Evolutionary conservation across 2,329 filamentous ascomycete species (phyloP), one percentile per base, ranked within the genome.

Genomic region (Fusarium buharicum): DNA sequence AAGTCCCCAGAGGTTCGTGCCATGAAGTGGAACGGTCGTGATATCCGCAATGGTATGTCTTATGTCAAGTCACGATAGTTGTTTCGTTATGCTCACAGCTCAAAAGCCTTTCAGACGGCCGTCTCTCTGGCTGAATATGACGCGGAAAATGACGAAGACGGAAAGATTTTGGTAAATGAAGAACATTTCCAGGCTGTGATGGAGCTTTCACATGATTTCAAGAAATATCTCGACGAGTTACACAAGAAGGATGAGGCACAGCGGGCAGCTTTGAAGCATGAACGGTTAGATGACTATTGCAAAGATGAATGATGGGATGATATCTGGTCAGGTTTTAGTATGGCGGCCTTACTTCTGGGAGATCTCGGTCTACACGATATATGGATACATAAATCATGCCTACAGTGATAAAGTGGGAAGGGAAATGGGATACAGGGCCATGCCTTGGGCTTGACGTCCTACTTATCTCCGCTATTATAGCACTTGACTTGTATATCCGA

Each of bases 91-190:
- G 22, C 30, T 41, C 16, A 41, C 22, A 2, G 13, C 14, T 8
- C 6, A 10, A 34, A 20, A 59, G 68, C 68, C n/a, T 71, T 76
- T 30, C 73, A 76, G 50, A 74, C 70, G 0, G 74, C 73, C 1
- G 72, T 76, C 0, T 70, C 73, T 0, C 55, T 76, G 2, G 70
- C 69, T 4, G 70, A 73, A 45, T 69, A 64, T 20, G 60, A 68
- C 6, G 59, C 55, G 6, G 61, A 66, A 4, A 58, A 55, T 41
- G 68, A 66, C 3, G 69, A 70, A 8, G 67, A 70, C 12, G 69
- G 70, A 4, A 72, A 61, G 28, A 59, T 50, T 10, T n/a, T 70
- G 2, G 55, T 73, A 3, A 73, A 50, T 5, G 63, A 73, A 16
- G 60, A 67, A 1, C 72, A 75, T 20, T 52, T 74, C 4, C 56